Conservation (phyloP, 805 yeast species). For the Tetrapisispora arboricola region DNA sequence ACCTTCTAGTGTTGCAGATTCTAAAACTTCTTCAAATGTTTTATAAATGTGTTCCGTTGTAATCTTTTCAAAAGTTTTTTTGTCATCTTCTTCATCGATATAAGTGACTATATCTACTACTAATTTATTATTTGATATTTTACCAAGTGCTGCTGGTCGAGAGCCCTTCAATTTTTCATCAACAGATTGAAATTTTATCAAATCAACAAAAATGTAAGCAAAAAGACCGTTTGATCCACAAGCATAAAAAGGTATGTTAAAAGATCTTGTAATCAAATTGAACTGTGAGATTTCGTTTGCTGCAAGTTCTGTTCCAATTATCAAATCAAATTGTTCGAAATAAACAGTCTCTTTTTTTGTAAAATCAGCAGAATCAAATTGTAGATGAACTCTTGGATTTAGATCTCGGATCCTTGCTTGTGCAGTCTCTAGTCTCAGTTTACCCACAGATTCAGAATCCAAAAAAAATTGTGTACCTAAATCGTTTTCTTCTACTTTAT, state of each 20-base stretch:
- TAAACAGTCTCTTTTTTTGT: slow-evolving; percentile 26
- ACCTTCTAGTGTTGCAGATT: slow-evolving; percentile 31
- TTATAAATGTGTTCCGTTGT: slow-evolving; percentile 31
- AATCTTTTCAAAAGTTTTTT: slow-evolving; percentile 29
- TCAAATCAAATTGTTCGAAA: slow-evolving; percentile 50
- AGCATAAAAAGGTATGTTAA: slow-evolving; percentile 55
- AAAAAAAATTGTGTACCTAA: slow-evolving; percentile 68
- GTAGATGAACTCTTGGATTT: slow-evolving; percentile 66
- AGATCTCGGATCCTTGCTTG: slow-evolving; percentile 51
- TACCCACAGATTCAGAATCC: slow-evolving; percentile 45
- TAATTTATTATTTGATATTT: slow-evolving; percentile 33
- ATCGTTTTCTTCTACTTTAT: slow-evolving; percentile 48
- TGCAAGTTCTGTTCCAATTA: slow-evolving; percentile 62
- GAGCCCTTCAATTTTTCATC: slow-evolving; percentile 43
- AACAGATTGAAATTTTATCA: slow-evolving; percentile 50
- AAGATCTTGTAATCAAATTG: slow-evolving; percentile 46
- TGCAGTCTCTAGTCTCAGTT: slow-evolving; percentile 44
- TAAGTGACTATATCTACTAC: slow-evolving; percentile 31
- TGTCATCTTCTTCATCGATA: slow-evolving; percentile 31
- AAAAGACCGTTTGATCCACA: slow-evolving; percentile 68
- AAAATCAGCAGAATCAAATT: slow-evolving; percentile 30
- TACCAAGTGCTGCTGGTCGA: slow-evolving; percentile 43
- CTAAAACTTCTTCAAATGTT: slow-evolving; percentile 30
- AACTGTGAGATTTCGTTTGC: slow-evolving; percentile 34
- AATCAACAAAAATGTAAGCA: slow-evolving; percentile 74